Percentiles rank a stretch among this genome's conserved stretches.
These are phyloP conservation scores for Sisymbrium irio DNA, from an alignment of 345 rosid genomes.

Conservation along the genomic window DNA sequence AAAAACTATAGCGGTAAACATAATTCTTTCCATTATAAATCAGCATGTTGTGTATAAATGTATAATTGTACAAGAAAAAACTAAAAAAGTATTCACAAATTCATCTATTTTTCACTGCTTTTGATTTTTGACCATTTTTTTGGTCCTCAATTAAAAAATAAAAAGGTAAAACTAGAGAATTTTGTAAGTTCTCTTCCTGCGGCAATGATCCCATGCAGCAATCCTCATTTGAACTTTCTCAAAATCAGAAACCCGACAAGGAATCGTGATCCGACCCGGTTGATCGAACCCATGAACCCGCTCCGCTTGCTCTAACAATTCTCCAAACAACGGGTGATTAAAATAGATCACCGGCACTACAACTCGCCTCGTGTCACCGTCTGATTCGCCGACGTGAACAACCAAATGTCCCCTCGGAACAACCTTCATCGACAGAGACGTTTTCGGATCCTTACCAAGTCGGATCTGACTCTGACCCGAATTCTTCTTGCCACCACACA, in stretches of 20 bases:
- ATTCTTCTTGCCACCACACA: slow-evolving; percentile 8
- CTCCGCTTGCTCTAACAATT: slow-evolving; percentile 70
- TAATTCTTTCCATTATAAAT: neutral
- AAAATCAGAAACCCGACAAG: slow-evolving; percentile 72
- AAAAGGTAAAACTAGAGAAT: neutral
- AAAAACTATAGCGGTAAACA: neutral
- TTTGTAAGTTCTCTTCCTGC: slow-evolving; percentile 22
- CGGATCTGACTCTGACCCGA: slow-evolving; percentile 41
- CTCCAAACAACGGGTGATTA: slow-evolving; percentile 82
- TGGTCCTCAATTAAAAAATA: neutral
- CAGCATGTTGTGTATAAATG: neutral
- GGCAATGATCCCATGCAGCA: slow-evolving; percentile 52
- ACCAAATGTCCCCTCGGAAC: slow-evolving; percentile 79
- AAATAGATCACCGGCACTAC: slow-evolving; percentile 76
- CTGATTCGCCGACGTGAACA: slow-evolving; percentile 68
- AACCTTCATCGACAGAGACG: slow-evolving; percentile 7
- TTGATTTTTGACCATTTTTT: neutral
- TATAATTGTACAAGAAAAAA: neutral
- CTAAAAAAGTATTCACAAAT: slow-evolving; percentile 18
- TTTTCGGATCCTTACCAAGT: slow-evolving; percentile 40
- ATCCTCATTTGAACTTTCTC: slow-evolving; percentile 76
- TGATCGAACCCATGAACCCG: slow-evolving; percentile 69
- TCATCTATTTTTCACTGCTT: neutral
- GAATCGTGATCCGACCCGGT: slow-evolving; percentile 74
- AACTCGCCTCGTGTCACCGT: slow-evolving; percentile 44